Percentiles rank a stretch among this genome's conserved stretches.
phyloP scores from a whole-genome alignment of 176 grass and related monocot species.

The Elymus sibiricus region DNA sequence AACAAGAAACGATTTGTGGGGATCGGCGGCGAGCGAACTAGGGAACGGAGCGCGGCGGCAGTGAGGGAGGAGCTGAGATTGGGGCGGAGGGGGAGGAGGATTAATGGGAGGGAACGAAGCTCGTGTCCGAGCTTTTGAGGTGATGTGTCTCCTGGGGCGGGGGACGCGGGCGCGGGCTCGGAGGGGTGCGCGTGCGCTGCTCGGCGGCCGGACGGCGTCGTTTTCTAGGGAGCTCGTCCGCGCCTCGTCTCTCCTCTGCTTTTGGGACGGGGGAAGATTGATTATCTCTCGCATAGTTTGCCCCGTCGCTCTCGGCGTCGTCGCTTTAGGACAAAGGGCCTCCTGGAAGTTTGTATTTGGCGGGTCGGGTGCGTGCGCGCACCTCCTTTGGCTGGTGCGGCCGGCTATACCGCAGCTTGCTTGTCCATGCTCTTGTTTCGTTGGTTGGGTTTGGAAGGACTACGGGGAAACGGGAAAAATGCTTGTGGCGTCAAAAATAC shows the following conservation, averaged over 20 bases:
- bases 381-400: neutral
- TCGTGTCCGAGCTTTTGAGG: conserved; percentile 46
- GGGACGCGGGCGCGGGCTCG: neutral
- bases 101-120: conserved; percentile 22
- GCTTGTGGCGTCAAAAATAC: too few species aligned
- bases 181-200: neutral
- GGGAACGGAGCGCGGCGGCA: neutral
- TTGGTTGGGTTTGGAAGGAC: neutral
- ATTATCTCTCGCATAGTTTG: neutral
- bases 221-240: conserved; percentile 23
- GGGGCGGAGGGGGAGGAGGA: neutral
- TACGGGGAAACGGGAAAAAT: too few species aligned
- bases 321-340: conserved; percentile 16
- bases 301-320: neutral
- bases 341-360: conserved; percentile 37
- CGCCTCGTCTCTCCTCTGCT: neutral
- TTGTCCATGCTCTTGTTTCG: neutral
- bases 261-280: neutral
- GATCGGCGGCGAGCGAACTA: neutral
- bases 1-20: neutral
- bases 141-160: conserved; percentile 17
- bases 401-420: neutral
- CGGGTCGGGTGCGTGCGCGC: neutral
- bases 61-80: neutral
- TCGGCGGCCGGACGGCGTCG: conserved; percentile 40